These are phyloP conservation scores for Leishmania arabica DNA, from an alignment of 208 protist species.

Conservation along the genomic window DNA sequence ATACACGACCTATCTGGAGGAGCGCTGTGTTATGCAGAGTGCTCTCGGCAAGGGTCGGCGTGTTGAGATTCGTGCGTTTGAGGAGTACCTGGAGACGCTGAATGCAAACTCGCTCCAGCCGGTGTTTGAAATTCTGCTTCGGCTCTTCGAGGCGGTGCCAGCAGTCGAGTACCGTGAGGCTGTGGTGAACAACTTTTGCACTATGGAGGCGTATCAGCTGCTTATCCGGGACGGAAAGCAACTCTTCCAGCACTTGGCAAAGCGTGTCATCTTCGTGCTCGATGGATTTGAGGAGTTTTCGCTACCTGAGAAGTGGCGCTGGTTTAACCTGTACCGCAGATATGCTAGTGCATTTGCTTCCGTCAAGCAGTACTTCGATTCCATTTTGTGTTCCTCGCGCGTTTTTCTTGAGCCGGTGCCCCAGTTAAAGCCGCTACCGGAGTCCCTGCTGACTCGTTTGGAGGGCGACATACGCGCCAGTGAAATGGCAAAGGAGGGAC, in stretches of 20 bases:
- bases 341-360: conserved; percentile 38
- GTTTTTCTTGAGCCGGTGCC: conserved; percentile 62
- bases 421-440: conserved; percentile 52
- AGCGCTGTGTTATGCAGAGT: conserved; percentile 42
- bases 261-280: conserved; percentile 62
- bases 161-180: conserved; percentile 49
- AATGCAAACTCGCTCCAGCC: conserved; percentile 40
- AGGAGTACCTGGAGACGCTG: conserved; percentile 46
- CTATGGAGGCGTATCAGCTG: conserved; percentile 66
- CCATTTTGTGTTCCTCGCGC: conserved; percentile 49
- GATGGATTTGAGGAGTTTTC: conserved; percentile 60
- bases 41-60: conserved; percentile 35
- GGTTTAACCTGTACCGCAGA: conserved; percentile 41
- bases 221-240: conserved; percentile 65
- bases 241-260: conserved; percentile 66
- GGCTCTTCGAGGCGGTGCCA: conserved; percentile 37
- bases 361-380: conserved; percentile 52
- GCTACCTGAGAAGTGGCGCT: conserved; percentile 45
- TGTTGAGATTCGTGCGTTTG: conserved; percentile 61
- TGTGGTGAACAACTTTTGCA: conserved; percentile 81
- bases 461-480: conserved; percentile 45
- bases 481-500: conserved; percentile 28
- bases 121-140: conserved; percentile 46
- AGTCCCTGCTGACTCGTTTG: conserved; percentile 40
- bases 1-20: conserved; percentile 67